Evolutionary conservation across 164 flowering plant genomes (phyloP), one percentile per base, ranked within the genome.

Genomic region (Nymphaea thermarum): DNA sequence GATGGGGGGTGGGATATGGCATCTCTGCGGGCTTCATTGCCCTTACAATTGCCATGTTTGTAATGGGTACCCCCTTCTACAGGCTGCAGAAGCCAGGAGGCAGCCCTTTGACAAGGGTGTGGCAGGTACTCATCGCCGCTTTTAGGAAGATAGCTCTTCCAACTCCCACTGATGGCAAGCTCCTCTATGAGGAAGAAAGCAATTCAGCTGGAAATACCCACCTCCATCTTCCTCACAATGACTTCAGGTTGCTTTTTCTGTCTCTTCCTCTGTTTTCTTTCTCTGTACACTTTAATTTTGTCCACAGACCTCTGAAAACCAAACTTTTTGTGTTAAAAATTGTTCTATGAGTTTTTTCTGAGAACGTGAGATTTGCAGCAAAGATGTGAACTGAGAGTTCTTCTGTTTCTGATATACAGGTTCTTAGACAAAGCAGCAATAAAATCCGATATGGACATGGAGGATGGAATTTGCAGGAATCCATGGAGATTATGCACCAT

Each of bases 1-100:
- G 86, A 4, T 87, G 93, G 93, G 93, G 86, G 43, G 70, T 85
- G n/a, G 93, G 93, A 36, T 87, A 84, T 71, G 93, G 90, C 53
- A 87, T 87, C 71, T 85, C 93, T 65, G 83, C 93, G 12, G n/a
- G 86, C 44, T 84, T 77, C 64, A 85, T 86, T 87, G 86, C 73
- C 18, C 1, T 86, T 69, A 86, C 90, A 18, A 81, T 86, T 69
- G 81, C 44, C 42, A 78, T 85, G 66, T 86, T 87, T 77, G 78
- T 87, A 61, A 67, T 76, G 3, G 93, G 90, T 18, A 86, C 93
- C 6, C 74, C 79, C 10, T 82, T 84, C 7, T 87, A 84, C 60
- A 83, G 93, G 71, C 81, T 84, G 75, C 90, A 86, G 77, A 83
- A 69, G 70, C 93, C 90, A 7, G 84, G 89, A 44, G 89, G 90